Percentiles rank a stretch among this genome's conserved stretches.
Evolutionary conservation across 495 filamentous ascomycete genomes (phyloP).

Genomic region (Neurospora terricola): DNA sequence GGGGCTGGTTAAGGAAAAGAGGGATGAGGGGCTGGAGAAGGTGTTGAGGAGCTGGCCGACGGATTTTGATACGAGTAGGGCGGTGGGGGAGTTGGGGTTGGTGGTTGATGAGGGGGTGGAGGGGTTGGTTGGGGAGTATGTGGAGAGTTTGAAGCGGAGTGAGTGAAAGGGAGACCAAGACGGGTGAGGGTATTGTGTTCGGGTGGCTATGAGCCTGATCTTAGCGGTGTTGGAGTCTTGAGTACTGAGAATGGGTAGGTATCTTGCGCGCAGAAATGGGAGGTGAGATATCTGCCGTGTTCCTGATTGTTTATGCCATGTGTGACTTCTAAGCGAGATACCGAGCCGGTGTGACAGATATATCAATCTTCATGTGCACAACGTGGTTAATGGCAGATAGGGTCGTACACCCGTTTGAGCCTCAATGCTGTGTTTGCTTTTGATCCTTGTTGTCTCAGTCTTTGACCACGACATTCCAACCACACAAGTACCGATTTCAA

Average conservation of each 20-base stretch:
- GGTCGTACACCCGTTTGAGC: neutral
- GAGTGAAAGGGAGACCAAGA: neutral
- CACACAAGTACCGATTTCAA: neutral
- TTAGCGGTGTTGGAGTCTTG: neutral
- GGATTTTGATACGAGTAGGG: slow-evolving; percentile 50
- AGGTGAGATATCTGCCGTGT: neutral
- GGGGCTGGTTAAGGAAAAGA: slow-evolving; percentile 53
- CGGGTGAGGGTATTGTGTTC: neutral
- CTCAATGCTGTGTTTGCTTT: neutral
- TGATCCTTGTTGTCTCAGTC: neutral
- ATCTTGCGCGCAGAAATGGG: neutral
- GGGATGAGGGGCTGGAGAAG: slow-evolving; percentile 53
- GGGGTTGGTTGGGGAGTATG: slow-evolving; percentile 29
- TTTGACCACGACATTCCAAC: neutral
- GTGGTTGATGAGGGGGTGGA: slow-evolving; percentile 36
- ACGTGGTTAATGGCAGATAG: neutral
- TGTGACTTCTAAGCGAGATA: neutral
- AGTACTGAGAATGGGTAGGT: neutral
- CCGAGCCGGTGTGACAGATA: neutral
- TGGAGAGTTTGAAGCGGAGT: slow-evolving; percentile 23
- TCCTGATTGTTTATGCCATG: fast-evolving
- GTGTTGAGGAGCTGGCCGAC: slow-evolving; percentile 69
- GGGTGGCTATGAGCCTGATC: neutral
- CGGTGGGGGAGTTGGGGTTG: slow-evolving; percentile 48
- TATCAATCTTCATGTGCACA: neutral